phyloP scores from a whole-genome alignment of 2,329 filamentous ascomycete genomes.

The Exophiala oligosperma region DNA sequence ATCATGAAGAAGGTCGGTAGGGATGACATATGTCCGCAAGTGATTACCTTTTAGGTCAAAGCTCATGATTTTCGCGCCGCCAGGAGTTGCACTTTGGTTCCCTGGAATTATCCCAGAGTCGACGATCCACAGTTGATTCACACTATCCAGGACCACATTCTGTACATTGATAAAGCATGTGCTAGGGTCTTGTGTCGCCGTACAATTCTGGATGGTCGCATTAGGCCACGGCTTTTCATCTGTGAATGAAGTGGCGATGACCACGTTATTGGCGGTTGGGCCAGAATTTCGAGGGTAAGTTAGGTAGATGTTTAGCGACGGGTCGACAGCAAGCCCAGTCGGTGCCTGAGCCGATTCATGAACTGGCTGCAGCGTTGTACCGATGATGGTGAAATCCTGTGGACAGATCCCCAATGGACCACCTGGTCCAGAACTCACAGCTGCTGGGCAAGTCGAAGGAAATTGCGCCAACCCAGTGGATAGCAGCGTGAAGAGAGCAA shows the following conservation, averaged over 20 bases:
- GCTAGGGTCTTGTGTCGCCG: constrained; percentile 40
- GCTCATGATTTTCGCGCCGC: constrained; percentile 45
- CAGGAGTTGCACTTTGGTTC: constrained; percentile 31
- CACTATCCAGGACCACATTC: constrained; percentile 44
- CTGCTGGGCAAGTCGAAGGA: constrained; percentile 10
- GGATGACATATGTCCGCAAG: constrained; percentile 41
- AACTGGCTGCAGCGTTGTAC: constrained; percentile 37
- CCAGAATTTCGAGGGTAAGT: constrained; percentile 44
- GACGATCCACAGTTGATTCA: constrained; percentile 42
- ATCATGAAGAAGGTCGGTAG: constrained; percentile 35
- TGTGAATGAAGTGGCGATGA: constrained; percentile 40
- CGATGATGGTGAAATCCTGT: constrained; percentile 39
- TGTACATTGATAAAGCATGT: constrained; percentile 49
- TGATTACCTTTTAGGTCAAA: constrained; percentile 39
- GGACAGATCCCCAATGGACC: constrained; percentile 9
- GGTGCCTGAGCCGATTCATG: constrained; percentile 40
- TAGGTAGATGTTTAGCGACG: constrained; percentile 40
- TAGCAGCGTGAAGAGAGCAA: neutral
- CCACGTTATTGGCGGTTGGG: constrained; percentile 40
- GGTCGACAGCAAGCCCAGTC: constrained; percentile 43
- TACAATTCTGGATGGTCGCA: constrained; percentile 39
- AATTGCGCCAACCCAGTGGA: neutral
- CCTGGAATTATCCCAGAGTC: constrained; percentile 42
- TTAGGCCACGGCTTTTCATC: constrained; percentile 42
- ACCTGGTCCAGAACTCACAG: neutral